Evolutionary conservation across 306 rosid genomes (phyloP).

Genomic region (Clitoria ternatea): DNA sequence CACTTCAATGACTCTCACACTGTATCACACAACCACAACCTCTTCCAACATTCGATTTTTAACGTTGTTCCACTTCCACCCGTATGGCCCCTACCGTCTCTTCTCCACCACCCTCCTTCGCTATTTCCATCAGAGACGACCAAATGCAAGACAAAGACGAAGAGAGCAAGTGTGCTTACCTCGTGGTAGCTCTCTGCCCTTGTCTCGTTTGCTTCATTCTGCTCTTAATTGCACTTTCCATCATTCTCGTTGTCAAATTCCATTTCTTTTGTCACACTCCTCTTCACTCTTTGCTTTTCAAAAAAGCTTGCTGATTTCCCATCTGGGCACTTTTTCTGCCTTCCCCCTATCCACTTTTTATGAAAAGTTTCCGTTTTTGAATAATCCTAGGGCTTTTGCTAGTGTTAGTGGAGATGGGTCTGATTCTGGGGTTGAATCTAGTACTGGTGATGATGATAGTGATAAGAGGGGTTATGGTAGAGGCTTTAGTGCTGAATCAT

Average conservation of each 20-base stretch:
- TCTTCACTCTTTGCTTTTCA: conserved; percentile 57
- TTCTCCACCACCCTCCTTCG: conserved; percentile 51
- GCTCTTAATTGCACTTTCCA: conserved; percentile 46
- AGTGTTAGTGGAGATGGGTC: conserved; percentile 25
- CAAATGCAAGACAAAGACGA: conserved; percentile 35
- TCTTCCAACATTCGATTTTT: conserved; percentile 13
- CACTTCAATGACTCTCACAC: conserved; percentile 48
- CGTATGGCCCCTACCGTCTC: conserved; percentile 43
- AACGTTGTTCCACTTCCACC: conserved; percentile 13
- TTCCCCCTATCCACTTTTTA: neutral
- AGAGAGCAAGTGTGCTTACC: conserved; percentile 52
- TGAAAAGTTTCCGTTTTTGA: conserved; percentile 17
- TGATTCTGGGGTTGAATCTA: conserved; percentile 42
- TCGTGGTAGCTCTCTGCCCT: conserved; percentile 76
- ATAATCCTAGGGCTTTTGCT: conserved; percentile 23
- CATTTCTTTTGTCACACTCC: conserved; percentile 81
- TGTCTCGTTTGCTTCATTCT: conserved; percentile 76
- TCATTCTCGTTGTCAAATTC: conserved; percentile 67
- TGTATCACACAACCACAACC: conserved; percentile 9
- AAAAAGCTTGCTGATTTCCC: conserved; percentile 46
- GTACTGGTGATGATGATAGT: neutral
- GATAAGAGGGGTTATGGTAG: conserved; percentile 13
- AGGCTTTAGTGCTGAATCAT: conserved; percentile 17
- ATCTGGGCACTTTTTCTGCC: neutral
- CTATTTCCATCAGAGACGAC: conserved; percentile 44